phyloP scores from a whole-genome alignment of 257 asterid species.

The Thymus quinquecostatus region DNA sequence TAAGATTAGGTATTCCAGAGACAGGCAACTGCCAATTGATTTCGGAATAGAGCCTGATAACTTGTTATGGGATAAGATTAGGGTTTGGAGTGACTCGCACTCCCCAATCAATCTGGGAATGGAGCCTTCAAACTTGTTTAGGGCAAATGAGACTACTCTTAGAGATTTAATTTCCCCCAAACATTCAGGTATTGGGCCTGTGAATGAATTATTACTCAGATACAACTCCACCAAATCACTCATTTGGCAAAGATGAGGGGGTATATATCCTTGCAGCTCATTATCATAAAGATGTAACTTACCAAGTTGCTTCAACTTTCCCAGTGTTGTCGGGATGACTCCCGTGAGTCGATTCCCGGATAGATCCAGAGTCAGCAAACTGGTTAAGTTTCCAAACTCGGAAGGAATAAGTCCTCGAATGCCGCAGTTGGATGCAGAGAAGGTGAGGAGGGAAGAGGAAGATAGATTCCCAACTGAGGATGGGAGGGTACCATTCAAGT shows the following conservation, averaged over 20 bases:
- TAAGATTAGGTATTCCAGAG: too few relatives aligned
- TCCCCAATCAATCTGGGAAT: not conserved
- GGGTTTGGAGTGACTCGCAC: not conserved
- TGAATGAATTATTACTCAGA: not conserved
- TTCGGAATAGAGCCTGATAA: too few relatives aligned
- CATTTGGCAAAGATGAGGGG: constrained; percentile 4
- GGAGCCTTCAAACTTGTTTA: not conserved
- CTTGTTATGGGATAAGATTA: constrained; percentile 17
- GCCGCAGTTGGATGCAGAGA: not conserved
- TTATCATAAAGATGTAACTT: not conserved
- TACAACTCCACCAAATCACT: not conserved
- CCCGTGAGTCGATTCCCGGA: not conserved
- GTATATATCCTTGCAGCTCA: constrained; percentile 6
- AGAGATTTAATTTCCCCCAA: not conserved
- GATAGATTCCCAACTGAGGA: constrained; percentile 15
- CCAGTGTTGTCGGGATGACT: not conserved
- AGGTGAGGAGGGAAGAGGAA: not conserved
- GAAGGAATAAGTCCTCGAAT: constrained; percentile 1
- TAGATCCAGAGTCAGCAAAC: not conserved
- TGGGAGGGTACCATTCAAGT: constrained; percentile 11
- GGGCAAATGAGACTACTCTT: not conserved
- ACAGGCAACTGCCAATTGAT: too few relatives aligned
- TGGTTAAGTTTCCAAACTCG: not conserved
- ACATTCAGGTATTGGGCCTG: not conserved
- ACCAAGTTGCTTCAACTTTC: not conserved